Base-by-base conservation (phyloP, 2,329 filamentous ascomycete genomes). In the Rhinocladiella mackenziei region DNA sequence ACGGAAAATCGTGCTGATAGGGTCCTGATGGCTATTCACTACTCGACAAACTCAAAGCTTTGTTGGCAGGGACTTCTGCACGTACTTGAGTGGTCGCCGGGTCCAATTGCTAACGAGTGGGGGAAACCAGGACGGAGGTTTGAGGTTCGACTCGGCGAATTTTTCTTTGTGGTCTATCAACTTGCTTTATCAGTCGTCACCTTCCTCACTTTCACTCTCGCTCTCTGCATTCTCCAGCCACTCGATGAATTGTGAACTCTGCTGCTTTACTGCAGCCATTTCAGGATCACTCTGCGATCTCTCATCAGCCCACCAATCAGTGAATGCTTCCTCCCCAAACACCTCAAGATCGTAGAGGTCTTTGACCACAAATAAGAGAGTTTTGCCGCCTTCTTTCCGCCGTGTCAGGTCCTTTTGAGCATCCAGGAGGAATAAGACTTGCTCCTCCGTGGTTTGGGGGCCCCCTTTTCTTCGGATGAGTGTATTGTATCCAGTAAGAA, bases 271-370 rank as follows among this genome's bases (percentile, higher is more conserved):
- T 37, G 69, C 76, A 47, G 67, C 66, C 81, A 96, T 79, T 40
- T 78, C 77, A 43, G 85, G 83, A 10, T 73, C 80, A 43, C 80
- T 81, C 17, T 68, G 75, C 4, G 84, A 83, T 58, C 81, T 74
- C 65, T 76, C 74, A 62, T 94, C 84, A 14, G 73, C 77, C 89
- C 89, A 97, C 92, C 92, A 98, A 35, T 77, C 76, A 58, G 91
- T 69, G 55, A 95, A 86, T 0, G 85, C 89, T 30, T 96, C 89
- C 60, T 95, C 88, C 62, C 95, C 88, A 1, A 96, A 68, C 11
- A 94, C 75, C 54, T 97, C 92, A 36, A 85, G 67, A 54, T 85
- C 80, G 62, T 94, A 94, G 39, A 97, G 72, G 64, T 89, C 86
- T 68, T 94, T 92, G 55, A 88, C 77, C 56, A 88, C 71, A 28